phyloP scores from a whole-genome alignment of 352 stramenopile genomes.

The Globisporangium parvum region DNA sequence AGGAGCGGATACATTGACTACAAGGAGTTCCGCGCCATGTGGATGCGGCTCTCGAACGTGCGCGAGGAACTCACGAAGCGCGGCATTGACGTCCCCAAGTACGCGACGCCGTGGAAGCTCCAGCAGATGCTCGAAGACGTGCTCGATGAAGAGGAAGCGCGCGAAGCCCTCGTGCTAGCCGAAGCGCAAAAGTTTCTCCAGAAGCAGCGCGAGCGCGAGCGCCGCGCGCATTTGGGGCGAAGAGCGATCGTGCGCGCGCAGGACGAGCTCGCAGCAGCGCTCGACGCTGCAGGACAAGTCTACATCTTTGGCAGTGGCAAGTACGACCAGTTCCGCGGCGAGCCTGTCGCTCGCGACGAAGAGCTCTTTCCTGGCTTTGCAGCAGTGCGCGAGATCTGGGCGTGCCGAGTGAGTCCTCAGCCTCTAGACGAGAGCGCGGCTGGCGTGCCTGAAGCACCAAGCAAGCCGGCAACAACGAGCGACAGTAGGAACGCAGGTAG shows the following conservation, averaged over 20 bases:
- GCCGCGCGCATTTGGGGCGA: conserved; percentile 27
- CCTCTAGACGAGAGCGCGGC: not conserved
- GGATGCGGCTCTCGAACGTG: conserved; percentile 76
- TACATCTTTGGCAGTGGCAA: conserved; percentile 89
- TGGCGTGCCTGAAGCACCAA: not conserved
- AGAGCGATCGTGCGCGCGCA: conserved; percentile 66
- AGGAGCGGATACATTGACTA: conserved; percentile 91
- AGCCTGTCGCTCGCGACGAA: conserved; percentile 41
- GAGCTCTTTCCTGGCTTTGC: conserved; percentile 56
- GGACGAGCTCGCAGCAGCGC: conserved; percentile 74
- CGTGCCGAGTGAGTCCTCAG: conserved; percentile 31
- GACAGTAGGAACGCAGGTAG: not conserved
- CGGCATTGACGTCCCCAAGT: conserved; percentile 85
- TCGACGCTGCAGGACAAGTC: conserved; percentile 90
- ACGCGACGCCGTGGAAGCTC: conserved; percentile 71
- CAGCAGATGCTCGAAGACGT: conserved; percentile 82
- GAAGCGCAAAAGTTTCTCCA: conserved; percentile 70
- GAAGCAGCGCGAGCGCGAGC: conserved; percentile 73
- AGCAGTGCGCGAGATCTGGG: conserved; percentile 60
- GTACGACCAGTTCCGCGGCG: conserved; percentile 76
- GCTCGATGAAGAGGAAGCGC: conserved; percentile 88
- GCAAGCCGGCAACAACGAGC: no score
- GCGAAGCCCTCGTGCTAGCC: conserved; percentile 69
- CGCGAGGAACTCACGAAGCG: conserved; percentile 81
- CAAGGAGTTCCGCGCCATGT: conserved; percentile 92